A percentile compares a stretch with the other conserved stretches of the same genome.
phyloP scores from a whole-genome alignment of 768 basidiomycete species.

The Hericium rajendrae region DNA sequence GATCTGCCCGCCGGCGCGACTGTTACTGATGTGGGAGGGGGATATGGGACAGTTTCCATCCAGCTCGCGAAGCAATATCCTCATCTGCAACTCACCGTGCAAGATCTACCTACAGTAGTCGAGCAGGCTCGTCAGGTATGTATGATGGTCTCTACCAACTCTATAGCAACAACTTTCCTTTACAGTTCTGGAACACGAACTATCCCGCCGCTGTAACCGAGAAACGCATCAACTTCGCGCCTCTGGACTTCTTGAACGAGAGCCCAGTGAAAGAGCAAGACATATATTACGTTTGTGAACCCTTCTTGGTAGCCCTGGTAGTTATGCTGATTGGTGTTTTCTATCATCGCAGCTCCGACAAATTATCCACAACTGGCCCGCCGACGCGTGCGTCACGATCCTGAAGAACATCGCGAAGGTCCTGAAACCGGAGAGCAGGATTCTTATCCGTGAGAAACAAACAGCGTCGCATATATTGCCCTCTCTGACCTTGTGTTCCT shows the following conservation, averaged over 20 bases:
- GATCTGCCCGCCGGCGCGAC: constrained; percentile 9
- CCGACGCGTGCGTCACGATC: constrained; percentile 23
- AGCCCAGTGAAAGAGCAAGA: constrained; percentile 12
- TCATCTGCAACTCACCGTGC: constrained; percentile 18
- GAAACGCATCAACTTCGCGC: background rate
- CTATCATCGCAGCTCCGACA: background rate
- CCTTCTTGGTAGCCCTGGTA: too few species aligned
- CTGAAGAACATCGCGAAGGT: constrained; percentile 21
- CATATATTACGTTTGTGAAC: background rate
- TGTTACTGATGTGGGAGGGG: constrained; percentile 22
- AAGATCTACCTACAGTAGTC: constrained; percentile 22
- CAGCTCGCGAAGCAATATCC: constrained; percentile 20
- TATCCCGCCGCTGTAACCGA: background rate
- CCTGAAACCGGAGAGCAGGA: constrained; percentile 21
- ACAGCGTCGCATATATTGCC: too few species aligned
- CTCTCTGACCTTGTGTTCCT: too few species aligned
- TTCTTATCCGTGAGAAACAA: constrained; percentile 24
- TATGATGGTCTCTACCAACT: background rate
- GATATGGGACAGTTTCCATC: constrained; percentile 21
- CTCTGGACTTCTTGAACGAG: constrained; percentile 13
- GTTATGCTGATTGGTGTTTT: background rate
- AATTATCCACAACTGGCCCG: constrained; percentile 29
- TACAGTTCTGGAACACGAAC: background rate
- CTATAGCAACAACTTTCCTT: too few species aligned
- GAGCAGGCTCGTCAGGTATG: constrained; percentile 15